A percentile compares a stretch with the other conserved stretches of the same genome.
Evolutionary conservation across 1,284 basidiomycete species (phyloP).

Genomic region (Marasmius oreades): DNA sequence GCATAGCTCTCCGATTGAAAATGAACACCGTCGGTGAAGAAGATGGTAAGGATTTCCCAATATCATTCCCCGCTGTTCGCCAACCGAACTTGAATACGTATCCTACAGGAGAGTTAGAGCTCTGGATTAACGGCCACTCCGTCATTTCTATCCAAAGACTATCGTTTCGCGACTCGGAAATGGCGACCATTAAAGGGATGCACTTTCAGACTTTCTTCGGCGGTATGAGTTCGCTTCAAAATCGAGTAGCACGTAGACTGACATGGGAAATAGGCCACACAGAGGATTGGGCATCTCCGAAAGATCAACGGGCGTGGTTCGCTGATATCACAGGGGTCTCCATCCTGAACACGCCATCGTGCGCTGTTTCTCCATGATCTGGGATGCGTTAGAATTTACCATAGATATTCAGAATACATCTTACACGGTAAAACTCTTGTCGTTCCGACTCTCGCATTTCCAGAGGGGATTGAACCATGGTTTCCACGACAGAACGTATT

Average conservation of each 20-base stretch:
- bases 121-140: slow-evolving; percentile 51
- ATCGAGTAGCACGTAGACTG: not conserved
- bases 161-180: slow-evolving; percentile 37
- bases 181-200: slow-evolving; percentile 49
- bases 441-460: too few relatives aligned
- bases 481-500: too few relatives aligned
- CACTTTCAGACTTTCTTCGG: slow-evolving; percentile 78
- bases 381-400: not conserved
- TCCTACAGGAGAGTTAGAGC: slow-evolving; percentile 47
- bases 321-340: slow-evolving; percentile 49
- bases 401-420: not conserved
- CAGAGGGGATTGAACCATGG: too few relatives aligned
- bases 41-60: slow-evolving; percentile 33
- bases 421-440: too few relatives aligned
- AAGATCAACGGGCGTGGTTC: slow-evolving; percentile 64
- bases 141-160: slow-evolving; percentile 45
- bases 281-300: slow-evolving; percentile 59
- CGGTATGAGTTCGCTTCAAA: slow-evolving; percentile 32
- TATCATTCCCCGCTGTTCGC: not conserved
- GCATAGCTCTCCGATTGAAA: slow-evolving; percentile 58
- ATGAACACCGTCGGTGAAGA: slow-evolving; percentile 49
- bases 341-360: not conserved
- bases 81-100: not conserved
- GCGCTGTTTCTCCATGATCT: not conserved
- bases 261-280: slow-evolving; percentile 37